Evolutionary conservation across 345 rosid genomes (phyloP).

Genomic region (Limnanthes douglasii): DNA sequence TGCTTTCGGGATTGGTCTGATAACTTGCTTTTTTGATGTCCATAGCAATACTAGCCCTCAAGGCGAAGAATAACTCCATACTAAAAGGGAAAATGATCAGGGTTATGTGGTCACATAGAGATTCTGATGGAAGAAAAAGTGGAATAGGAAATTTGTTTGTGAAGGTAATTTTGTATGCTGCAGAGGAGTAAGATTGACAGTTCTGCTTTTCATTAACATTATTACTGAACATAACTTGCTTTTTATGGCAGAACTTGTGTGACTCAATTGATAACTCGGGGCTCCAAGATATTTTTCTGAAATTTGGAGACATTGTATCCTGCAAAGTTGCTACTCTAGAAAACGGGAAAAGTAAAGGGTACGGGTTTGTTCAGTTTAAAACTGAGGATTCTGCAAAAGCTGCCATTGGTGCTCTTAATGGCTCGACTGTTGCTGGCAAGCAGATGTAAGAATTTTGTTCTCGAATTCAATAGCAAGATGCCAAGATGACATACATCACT

Average conservation of each 20-base stretch:
- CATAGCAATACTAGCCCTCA: conserved; percentile 39
- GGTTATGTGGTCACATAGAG: too few species aligned
- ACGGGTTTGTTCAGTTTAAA: conserved; percentile 50
- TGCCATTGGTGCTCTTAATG: conserved; percentile 49
- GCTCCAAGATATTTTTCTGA: conserved; percentile 30
- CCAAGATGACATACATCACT: too few species aligned
- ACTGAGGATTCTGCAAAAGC: conserved; percentile 40
- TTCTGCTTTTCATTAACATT: background rate
- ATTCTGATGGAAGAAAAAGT: too few species aligned
- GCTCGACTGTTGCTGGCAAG: conserved; percentile 25
- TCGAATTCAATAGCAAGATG: too few species aligned
- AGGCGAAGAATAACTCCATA: conserved; percentile 28
- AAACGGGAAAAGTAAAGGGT: too few species aligned
- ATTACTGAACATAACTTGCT: background rate
- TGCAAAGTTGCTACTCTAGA: too few species aligned
- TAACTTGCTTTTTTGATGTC: conserved; percentile 6
- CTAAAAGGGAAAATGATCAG: conserved; percentile 44
- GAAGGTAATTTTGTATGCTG: conserved; percentile 23
- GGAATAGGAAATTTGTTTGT: conserved; percentile 48
- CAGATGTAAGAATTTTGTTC: conserved; percentile 28
- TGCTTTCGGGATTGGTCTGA: background rate
- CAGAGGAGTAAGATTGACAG: background rate
- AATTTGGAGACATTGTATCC: too few species aligned
- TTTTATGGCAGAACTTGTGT: conserved; percentile 24
- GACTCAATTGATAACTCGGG: conserved; percentile 25